phyloP scores from a whole-genome alignment of 1,284 basidiomycete species.

The Rugosomyces carneus region DNA sequence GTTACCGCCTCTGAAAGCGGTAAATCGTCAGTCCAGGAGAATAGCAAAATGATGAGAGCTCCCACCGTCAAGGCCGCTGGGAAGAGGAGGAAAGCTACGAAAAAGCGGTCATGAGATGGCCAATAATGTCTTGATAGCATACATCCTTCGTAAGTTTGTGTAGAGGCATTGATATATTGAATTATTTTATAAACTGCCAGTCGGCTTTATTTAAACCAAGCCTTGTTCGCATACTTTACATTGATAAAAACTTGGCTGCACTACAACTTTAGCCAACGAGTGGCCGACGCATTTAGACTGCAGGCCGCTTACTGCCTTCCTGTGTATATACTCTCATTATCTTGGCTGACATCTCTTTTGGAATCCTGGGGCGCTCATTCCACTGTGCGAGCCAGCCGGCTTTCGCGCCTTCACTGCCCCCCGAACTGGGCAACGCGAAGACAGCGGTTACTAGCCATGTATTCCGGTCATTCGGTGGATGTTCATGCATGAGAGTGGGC shows the following conservation, averaged over 20 bases:
- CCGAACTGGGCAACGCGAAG: slow-evolving; percentile 52
- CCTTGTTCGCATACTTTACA: neutral
- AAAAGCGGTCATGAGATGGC: slow-evolving; percentile 28
- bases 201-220: neutral
- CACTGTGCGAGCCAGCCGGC: slow-evolving; percentile 47
- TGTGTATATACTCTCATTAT: slow-evolving; percentile 13
- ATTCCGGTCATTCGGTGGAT: slow-evolving; percentile 34
- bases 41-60: slow-evolving; percentile 18
- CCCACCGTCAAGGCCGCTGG: slow-evolving; percentile 49
- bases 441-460: slow-evolving; percentile 66
- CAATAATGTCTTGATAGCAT: neutral
- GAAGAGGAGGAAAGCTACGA: slow-evolving; percentile 48
- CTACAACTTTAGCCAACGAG: too few species aligned
- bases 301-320: slow-evolving; percentile 1
- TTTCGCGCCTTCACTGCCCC: slow-evolving; percentile 33
- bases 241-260: too few species aligned
- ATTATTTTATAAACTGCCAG: neutral
- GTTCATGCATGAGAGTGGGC: slow-evolving; percentile 53
- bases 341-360: slow-evolving; percentile 30
- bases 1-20: slow-evolving; percentile 38
- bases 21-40: slow-evolving; percentile 31
- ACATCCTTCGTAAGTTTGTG: neutral
- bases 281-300: too few species aligned
- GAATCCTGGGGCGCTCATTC: slow-evolving; percentile 45
- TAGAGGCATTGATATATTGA: neutral